Evolutionary conservation across 768 basidiomycete species (phyloP).

Genomic region (Daedaleopsis nitida): DNA sequence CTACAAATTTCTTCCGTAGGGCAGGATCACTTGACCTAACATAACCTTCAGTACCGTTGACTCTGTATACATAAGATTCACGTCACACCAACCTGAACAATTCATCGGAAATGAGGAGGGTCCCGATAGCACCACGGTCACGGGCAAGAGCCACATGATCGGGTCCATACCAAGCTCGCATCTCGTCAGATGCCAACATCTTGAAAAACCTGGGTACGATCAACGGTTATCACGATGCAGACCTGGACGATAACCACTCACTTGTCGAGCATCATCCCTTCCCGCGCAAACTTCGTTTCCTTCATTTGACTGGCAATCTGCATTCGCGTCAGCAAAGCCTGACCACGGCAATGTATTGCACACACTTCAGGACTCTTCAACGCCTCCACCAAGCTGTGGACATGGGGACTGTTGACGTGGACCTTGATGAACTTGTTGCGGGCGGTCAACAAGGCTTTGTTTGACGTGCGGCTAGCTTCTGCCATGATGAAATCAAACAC

Average conservation of each 20-base stretch:
- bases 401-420: slow-evolving; percentile 91
- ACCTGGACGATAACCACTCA: slow-evolving; percentile 30
- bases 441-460: slow-evolving; percentile 79
- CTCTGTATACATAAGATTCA: too few species aligned
- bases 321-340: too few species aligned
- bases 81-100: slow-evolving; percentile 72
- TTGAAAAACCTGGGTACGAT: slow-evolving; percentile 81
- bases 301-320: slow-evolving; percentile 79
- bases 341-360: neutral
- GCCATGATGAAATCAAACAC: slow-evolving; percentile 82
- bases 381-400: slow-evolving; percentile 93
- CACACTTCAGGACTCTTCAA: slow-evolving; percentile 90
- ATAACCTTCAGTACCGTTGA: too few species aligned
- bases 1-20: slow-evolving; percentile 81
- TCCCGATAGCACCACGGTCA: slow-evolving; percentile 91
- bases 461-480: slow-evolving; percentile 78
- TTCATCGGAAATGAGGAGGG: slow-evolving; percentile 91
- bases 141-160: slow-evolving; percentile 91
- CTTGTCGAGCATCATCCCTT: slow-evolving; percentile 91
- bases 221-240: neutral
- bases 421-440: slow-evolving; percentile 88
- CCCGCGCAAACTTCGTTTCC: slow-evolving; percentile 95
- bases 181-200: slow-evolving; percentile 92
- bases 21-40: slow-evolving; percentile 77
- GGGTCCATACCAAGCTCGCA: slow-evolving; percentile 98